Conservation (phyloP, 352 stramenopile genomes). For the Globisporangium paroecandrum region DNA sequence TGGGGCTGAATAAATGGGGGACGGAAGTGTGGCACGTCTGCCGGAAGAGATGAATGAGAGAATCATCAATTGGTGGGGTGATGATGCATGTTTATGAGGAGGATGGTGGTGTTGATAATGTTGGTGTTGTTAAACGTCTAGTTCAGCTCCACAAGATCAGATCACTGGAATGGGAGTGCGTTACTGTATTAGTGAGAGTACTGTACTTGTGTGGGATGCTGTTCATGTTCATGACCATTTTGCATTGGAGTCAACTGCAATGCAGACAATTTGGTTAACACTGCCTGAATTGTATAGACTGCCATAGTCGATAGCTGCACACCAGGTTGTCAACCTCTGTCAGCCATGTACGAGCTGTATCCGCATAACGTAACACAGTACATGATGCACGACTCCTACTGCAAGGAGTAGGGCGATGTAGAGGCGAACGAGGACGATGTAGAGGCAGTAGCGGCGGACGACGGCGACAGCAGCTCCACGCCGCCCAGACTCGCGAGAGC, state of each 20-base stretch:
- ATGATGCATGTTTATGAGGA: not conserved
- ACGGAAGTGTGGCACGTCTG: no score
- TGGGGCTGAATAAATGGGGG: not conserved
- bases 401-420: not conserved
- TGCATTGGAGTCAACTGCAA: not conserved
- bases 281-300: no score
- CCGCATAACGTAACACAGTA: not conserved
- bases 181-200: not conserved
- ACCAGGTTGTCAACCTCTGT: not conserved
- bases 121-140: not conserved
- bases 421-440: not conserved
- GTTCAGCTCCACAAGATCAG: not conserved
- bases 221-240: not conserved
- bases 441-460: not conserved
- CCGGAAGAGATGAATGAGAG: no score
- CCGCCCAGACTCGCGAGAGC: conserved; percentile 21
- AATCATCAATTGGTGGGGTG: not conserved
- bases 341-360: no score
- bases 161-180: not conserved
- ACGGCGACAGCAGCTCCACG: conserved; percentile 15
- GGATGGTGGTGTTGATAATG: not conserved
- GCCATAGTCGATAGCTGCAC: no score
- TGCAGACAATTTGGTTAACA: no score
- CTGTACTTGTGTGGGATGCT: not conserved
- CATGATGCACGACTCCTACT: not conserved